phyloP scores from a whole-genome alignment of 2,329 filamentous ascomycete genomes.

The Cadophora gregata region DNA sequence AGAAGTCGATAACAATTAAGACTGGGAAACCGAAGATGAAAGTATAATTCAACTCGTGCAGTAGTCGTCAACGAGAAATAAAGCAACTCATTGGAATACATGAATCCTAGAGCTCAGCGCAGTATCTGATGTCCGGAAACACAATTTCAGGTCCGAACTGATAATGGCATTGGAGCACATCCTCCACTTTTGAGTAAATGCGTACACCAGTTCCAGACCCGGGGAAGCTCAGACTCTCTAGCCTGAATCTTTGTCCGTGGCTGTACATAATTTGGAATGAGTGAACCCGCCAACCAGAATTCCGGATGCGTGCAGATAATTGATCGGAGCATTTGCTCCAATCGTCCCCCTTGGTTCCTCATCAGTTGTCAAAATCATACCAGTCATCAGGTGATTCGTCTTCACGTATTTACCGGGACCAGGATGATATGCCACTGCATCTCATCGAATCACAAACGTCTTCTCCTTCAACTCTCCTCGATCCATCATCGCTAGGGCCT shows the following conservation, averaged over 20 bases:
- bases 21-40: not conserved
- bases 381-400: not conserved
- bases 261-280: not conserved
- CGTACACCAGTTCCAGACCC: not conserved
- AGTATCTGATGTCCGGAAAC: not conserved
- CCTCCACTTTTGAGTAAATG: not conserved
- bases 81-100: not conserved
- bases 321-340: not conserved
- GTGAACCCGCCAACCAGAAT: not conserved
- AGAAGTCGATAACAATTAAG: not conserved
- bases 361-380: not conserved
- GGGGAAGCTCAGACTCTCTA: not conserved
- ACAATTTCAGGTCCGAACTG: not conserved
- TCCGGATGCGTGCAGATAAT: not conserved
- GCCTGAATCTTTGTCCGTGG: not conserved
- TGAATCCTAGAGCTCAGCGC: not conserved
- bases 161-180: not conserved
- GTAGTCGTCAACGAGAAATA: too few relatives aligned
- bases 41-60: not conserved
- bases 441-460: not conserved
- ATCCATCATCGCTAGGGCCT: conserved; percentile 1
- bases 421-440: not conserved
- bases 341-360: not conserved
- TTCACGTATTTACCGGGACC: not conserved
- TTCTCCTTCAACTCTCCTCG: not conserved